These are phyloP conservation scores for Thuidium tamariscinum DNA, from an alignment of 225 moss, liverwort and hornwort genomes.

Conservation along the genomic window DNA sequence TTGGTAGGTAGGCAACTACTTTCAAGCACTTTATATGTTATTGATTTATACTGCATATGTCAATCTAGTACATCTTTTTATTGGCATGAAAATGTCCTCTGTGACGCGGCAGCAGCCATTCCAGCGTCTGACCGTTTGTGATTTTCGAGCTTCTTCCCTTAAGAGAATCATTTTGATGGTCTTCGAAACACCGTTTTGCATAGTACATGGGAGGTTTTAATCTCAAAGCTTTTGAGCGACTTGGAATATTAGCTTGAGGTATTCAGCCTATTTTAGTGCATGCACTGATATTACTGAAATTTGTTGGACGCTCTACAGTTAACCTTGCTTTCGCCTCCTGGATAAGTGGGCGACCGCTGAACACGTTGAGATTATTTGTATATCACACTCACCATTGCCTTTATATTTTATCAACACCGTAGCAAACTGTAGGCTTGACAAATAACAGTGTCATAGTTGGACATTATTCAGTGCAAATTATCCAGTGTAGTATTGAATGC, in stretches of 20 bases:
- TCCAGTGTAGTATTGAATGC: neutral
- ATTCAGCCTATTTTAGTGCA: neutral
- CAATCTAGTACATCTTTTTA: neutral
- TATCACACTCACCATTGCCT: neutral
- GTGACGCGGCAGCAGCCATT: neutral
- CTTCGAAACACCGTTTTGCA: neutral
- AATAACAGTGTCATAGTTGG: neutral
- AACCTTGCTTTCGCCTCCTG: conserved; percentile 85
- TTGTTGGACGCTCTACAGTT: conserved; percentile 38
- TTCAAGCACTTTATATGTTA: neutral
- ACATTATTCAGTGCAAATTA: neutral
- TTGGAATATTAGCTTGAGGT: neutral
- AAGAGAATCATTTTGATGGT: neutral
- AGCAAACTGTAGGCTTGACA: neutral
- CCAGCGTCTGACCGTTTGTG: neutral
- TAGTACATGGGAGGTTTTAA: neutral
- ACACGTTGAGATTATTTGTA: conserved; percentile 75
- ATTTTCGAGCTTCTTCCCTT: neutral
- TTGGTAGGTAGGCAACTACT: conserved; percentile 54
- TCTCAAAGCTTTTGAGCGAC: neutral
- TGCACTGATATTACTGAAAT: neutral
- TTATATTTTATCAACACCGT: neutral
- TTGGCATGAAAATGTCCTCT: neutral
- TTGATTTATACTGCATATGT: neutral
- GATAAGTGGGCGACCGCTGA: conserved; percentile 65